phyloP scores from a whole-genome alignment of 805 yeast genomes.

The Saturnispora mendoncae region DNA sequence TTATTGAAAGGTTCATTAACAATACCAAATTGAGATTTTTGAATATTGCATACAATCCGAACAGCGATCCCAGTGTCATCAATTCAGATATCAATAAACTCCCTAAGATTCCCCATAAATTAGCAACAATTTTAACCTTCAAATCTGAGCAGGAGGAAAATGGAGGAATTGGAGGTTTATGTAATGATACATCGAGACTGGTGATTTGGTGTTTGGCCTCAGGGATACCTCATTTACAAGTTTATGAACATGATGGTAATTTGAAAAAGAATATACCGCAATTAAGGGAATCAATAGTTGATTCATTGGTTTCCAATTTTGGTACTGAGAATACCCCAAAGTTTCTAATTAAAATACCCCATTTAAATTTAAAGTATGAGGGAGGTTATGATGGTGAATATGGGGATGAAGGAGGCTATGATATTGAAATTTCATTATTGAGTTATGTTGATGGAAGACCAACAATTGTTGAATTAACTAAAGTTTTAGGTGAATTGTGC shows the following conservation, averaged over 20 bases:
- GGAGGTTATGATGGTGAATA: constrained; percentile 31
- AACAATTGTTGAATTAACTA: constrained; percentile 80
- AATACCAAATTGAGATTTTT: constrained; percentile 47
- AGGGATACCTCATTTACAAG: constrained; percentile 62
- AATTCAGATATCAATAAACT: constrained; percentile 71
- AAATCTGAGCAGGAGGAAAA: constrained; percentile 76
- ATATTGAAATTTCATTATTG: constrained; percentile 57
- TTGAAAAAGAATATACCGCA: constrained; percentile 48
- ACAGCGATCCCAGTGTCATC: constrained; percentile 75
- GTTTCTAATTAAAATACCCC: constrained; percentile 59
- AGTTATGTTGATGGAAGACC: constrained; percentile 81
- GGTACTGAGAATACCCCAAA: constrained; percentile 62
- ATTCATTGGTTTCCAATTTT: constrained; percentile 60
- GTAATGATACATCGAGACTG: constrained; percentile 68
- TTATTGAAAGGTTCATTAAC: constrained; percentile 43
- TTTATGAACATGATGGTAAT: constrained; percentile 75
- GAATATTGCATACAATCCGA: constrained; percentile 57
- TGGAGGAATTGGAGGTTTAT: constrained; percentile 78
- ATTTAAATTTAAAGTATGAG: constrained; percentile 42
- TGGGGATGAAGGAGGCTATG: constrained; percentile 29
- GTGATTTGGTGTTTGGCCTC: constrained; percentile 84
- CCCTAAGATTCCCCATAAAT: constrained; percentile 64
- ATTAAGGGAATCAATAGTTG: constrained; percentile 45
- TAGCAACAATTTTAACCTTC: constrained; percentile 68
- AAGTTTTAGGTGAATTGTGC: constrained; percentile 73